Evolutionary conservation across 208 protist species (phyloP).

Genomic region (Acanthamoeba rhysodes): DNA sequence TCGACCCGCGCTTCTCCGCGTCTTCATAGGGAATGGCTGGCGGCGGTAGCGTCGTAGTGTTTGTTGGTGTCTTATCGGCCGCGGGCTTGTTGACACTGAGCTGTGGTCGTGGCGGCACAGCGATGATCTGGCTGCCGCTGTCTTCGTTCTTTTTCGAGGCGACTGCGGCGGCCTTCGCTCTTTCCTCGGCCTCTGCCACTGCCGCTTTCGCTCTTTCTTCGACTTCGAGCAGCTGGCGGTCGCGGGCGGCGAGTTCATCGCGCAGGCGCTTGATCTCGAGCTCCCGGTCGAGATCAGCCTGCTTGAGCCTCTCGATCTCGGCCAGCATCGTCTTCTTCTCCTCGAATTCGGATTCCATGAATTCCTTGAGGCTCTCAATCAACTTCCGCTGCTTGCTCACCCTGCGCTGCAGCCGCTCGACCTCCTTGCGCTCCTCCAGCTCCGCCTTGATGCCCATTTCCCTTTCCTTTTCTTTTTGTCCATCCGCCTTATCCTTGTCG

Average conservation of each 20-base stretch:
- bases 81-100: not conserved
- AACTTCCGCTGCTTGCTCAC: slow-evolving; percentile 26
- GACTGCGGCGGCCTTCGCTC: not conserved
- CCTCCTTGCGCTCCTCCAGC: not conserved
- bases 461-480: not conserved
- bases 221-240: not conserved
- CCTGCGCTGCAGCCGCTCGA: slow-evolving; percentile 20
- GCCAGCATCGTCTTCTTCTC: slow-evolving; percentile 59
- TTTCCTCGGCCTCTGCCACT: not conserved
- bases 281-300: slow-evolving; percentile 12
- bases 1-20: slow-evolving; percentile 55
- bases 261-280: slow-evolving; percentile 58
- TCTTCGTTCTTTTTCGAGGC: not conserved
- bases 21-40: not conserved
- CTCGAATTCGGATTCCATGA: slow-evolving; percentile 66
- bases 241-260: not conserved
- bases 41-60: not conserved
- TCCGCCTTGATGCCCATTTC: not conserved
- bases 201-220: slow-evolving; percentile 45
- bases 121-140: not conserved
- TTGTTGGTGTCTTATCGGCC: not conserved
- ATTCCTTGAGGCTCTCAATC: slow-evolving; percentile 32
- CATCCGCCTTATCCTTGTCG: not conserved
- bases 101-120: not conserved
- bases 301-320: slow-evolving; percentile 53